Evolutionary conservation across 768 basidiomycete species (phyloP), one percentile per base, ranked within the genome.

Genomic region (Asterophora lycoperdoides): DNA sequence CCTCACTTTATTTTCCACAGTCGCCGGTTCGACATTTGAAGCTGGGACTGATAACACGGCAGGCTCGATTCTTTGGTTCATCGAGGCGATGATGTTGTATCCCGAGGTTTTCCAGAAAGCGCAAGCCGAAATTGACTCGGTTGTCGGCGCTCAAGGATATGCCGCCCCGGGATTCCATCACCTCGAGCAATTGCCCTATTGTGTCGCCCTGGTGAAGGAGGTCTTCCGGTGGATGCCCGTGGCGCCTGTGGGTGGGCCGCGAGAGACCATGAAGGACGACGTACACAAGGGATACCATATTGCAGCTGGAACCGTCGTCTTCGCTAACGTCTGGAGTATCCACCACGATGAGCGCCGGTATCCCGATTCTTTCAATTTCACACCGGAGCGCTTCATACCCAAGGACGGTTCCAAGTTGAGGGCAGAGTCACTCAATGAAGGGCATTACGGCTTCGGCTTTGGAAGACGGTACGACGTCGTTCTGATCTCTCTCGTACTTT

Each of bases 201-300:
- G 49, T 19, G 45, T 48, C 18, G 43, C 54, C 4, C 15, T 55
- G 11, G 45, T 43, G 8, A 55, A 51, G 23, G 54, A 51, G 28
- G 46, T 51, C 3, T 46, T 55, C n/a, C 44, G 54, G 18, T 58
- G 57, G 57, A 51, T 45, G 44, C 51, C 51, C 11, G 51, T 33
- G 20, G 45, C 48, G 17, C 54, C 54, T 32, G 30, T 32, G 8
- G 30, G 30, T 3, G 30, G 30, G 9, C 30, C 30, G 30, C 30
- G 30, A 32, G 9, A 32, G 30, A 32, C 30, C 8, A 32, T 32
- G 30, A 32, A 32, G 30, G 58, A 59, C 29, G 58, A 57, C 35
- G 56, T 53, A 17, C 57, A 59, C 33, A 52, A 55, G 14, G 57
- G 55, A 5, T 56, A 56, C 39, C 37, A 11, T 11, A 41, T 52